Base-by-base conservation (phyloP, 805 yeast species). In the Lachancea fermentati region DNA sequence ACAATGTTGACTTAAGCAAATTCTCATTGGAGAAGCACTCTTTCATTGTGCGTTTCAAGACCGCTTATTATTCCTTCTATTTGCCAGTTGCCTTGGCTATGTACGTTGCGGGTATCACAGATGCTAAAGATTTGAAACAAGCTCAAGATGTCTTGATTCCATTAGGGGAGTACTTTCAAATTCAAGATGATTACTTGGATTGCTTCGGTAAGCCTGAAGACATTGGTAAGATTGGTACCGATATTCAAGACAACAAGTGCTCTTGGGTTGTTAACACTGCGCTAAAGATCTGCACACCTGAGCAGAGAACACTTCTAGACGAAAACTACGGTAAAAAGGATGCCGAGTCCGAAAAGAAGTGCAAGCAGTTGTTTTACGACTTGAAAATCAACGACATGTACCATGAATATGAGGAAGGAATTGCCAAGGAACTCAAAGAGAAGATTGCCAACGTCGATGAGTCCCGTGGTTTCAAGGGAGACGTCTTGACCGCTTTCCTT, bases 181-280 rank as follows among this genome's bases (percentile, higher is more conserved):
- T 93, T 53, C 98, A 93, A 70, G 99, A 93, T 62, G 99, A 93
- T 65, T 93, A 74, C 70, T 76, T 93, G 51, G 99, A 93, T 67
- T 86, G 96, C 66, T 93, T 86, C 60, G 99, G 98, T 50, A 87
- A 91, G 55, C 96, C 98, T 32, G 94, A 85, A 60, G 87, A 91
- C 58, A 93, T 89, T 59, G 99, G 99, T 48, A 93, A 93, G 73
- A 87, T 93, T 53, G 99, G 99, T 52, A 93, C 98, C 45, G 99
- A 93, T 64, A 93, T 93, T 60, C 85, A 85, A 69, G 99, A 93
- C 68, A 93, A 93, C 78, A 93, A 93, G 68, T 93, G 99, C 67
- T 85, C 96, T 32, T 93, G 99, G 99, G 80, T 93, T 41, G 76
- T 93, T 56, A 93, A 93, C 73, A 85, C 86, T 53, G 98, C 98